Evolutionary conservation across 768 basidiomycete genomes (phyloP).

Genomic region (Phylloporus arenicola): DNA sequence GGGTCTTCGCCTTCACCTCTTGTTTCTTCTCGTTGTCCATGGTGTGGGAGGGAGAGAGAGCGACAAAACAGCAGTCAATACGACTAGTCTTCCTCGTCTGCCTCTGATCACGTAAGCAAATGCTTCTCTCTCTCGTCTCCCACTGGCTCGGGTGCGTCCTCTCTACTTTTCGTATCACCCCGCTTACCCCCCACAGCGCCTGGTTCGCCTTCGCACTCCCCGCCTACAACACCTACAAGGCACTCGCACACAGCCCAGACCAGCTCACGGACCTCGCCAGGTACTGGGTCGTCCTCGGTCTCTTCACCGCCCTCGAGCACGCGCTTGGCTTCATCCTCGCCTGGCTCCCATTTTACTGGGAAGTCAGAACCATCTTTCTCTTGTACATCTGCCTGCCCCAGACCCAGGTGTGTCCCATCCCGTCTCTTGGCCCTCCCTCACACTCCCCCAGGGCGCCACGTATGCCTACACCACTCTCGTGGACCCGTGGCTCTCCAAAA

Average conservation of each 20-base stretch:
- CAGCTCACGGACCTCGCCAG: slow-evolving; percentile 44
- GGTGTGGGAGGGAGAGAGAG: slow-evolving; percentile 5
- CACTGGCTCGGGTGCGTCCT: slow-evolving; percentile 42
- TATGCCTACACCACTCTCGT: slow-evolving; percentile 58
- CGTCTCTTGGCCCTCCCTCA: slow-evolving; percentile 4
- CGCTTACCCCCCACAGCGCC: slow-evolving; percentile 36
- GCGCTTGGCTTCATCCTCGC: slow-evolving; percentile 57
- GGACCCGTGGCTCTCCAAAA: slow-evolving; percentile 52
- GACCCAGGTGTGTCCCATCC: slow-evolving; percentile 45
- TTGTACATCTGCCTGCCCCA: slow-evolving; percentile 67
- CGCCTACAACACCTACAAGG: slow-evolving; percentile 62
- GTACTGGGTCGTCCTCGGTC: slow-evolving; percentile 63
- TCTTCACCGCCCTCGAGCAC: slow-evolving; percentile 58
- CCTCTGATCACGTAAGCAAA: slow-evolving; percentile 15
- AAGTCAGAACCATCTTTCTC: slow-evolving; percentile 60
- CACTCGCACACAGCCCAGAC: slow-evolving; percentile 48
- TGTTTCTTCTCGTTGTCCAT: slow-evolving; percentile 47
- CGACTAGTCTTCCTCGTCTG: not conserved
- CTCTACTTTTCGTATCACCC: not conserved
- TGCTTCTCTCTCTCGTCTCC: slow-evolving; percentile 48
- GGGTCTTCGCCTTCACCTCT: slow-evolving; percentile 68
- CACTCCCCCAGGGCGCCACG: slow-evolving; percentile 51
- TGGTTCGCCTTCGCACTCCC: slow-evolving; percentile 71
- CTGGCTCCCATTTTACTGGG: slow-evolving; percentile 79
- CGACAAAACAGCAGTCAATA: slow-evolving; percentile 19